Base-by-base conservation (phyloP, 1,284 basidiomycete genomes). In the Papiliotrema nemorosa region DNA sequence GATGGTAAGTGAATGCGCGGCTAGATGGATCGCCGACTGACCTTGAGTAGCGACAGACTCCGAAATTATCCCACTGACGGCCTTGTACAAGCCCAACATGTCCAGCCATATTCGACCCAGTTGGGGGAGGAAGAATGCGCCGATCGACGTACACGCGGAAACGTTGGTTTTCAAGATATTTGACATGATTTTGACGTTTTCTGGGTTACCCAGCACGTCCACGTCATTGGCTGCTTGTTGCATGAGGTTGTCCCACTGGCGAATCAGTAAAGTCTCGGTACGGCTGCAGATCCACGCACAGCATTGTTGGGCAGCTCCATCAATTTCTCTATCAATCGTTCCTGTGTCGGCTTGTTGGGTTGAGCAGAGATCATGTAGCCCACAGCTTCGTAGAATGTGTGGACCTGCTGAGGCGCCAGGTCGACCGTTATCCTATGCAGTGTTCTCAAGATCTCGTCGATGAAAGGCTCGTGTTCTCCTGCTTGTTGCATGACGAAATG, bases 281-380 rank as follows among this genome's bases (percentile, higher is more conserved):
- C 47, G 37, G 35, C 9, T 2, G 27, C 14, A 21, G 13, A 5
- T 18, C 31, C n/a, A 77, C 85, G 49, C 73, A 88, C 89, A 39
- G 93, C 94, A 62, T 87, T 92, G 74, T 98, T 99, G 0, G 96
- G 96, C 62, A 97, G 77, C 62, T 96, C 90, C 96, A 98, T 99
- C 47, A 99, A 77, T 70, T 93, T 96, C 24, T 84, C 80, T 50
- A 99, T 97, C 50, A 98, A 79, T 58, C 90, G 87, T 77, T 98
- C 96, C 75, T 97, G 96, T 60, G 88, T 89, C 16, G 90, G 87
- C 72, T 96, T 94, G 76, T 98, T 97, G 39, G 94, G 94, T 72
- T 98, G 96, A 2, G 94, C 92, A 18, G 93, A 91, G 64, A 99
- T 97, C 96, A 98, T 98, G 78, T 97, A 92, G 20, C 96, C 96